These are phyloP conservation scores for Populus simonii DNA, from an alignment of 345 rosid genomes.

Conservation along the genomic window DNA sequence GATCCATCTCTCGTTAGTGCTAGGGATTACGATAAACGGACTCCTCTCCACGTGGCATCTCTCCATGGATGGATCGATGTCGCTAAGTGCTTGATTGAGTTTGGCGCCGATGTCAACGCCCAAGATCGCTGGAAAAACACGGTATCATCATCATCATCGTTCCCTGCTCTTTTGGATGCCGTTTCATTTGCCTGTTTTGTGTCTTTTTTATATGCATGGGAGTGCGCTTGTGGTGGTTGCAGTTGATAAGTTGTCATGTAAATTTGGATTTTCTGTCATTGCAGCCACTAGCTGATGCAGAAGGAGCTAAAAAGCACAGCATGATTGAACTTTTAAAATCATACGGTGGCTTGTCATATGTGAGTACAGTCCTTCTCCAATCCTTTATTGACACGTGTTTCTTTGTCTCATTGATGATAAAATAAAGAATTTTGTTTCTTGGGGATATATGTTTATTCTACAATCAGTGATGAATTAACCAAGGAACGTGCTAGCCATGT, in stretches of 20 bases:
- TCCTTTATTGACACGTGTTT: not conserved
- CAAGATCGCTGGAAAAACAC: slow-evolving; percentile 99
- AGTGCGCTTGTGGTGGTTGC: not conserved
- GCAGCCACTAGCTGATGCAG: slow-evolving; percentile 98
- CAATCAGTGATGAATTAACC: not conserved
- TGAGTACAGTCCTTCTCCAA: slow-evolving; percentile 43
- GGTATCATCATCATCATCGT: slow-evolving; percentile 31
- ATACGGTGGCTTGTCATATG: slow-evolving; percentile 87
- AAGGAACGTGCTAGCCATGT: not conserved
- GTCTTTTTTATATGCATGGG: not conserved
- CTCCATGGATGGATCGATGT: slow-evolving; percentile 95
- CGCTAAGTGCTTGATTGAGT: slow-evolving; percentile 77
- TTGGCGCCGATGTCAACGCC: slow-evolving; percentile 96
- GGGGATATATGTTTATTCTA: not conserved
- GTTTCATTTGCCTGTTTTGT: not conserved
- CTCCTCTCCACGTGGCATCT: slow-evolving; percentile 95
- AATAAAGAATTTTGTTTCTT: not conserved
- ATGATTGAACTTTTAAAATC: slow-evolving; percentile 77
- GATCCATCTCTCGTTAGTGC: slow-evolving; percentile 82
- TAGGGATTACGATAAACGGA: slow-evolving; percentile 85
- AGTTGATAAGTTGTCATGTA: not conserved
- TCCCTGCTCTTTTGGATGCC: not conserved
- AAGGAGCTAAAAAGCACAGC: slow-evolving; percentile 78
- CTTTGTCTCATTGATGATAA: not conserved
- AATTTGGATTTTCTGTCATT: not conserved